Base-by-base conservation (phyloP, 1,284 basidiomycete species). In the Ustilago hordei region DNA sequence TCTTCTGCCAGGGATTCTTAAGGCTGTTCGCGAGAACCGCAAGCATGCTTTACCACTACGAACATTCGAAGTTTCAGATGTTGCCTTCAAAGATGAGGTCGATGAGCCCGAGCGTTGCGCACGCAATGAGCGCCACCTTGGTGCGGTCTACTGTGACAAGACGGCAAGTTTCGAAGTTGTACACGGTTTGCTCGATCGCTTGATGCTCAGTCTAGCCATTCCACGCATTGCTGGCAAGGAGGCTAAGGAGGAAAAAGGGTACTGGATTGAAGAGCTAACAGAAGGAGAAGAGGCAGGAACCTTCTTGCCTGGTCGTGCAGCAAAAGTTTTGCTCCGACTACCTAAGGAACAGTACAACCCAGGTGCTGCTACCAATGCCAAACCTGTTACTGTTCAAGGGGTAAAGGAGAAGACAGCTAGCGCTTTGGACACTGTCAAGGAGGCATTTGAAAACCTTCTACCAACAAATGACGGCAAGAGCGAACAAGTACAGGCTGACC, bases 101-200 rank as follows among this genome's bases (percentile, higher is more conserved):
- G 88, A 89, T 69, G 82, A 84, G 50, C 64, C 47, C 19, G 95
- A 99, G 87, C 90, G 95, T 50, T 93, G 95, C 86, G 90, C 94
- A 45, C 89, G 92, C 72, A 99, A 99, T 86, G 91, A 92, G 60
- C 89, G 95, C 65, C 92, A 93, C 81, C 91, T 95, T 1, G 94
- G 91, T 0, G 96, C 93, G 0, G 90, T 98, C 36, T 98, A 94
- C 91, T 95, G 94, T 87, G 96, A 97, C 87, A 95, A 94, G 89
- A 93, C 92, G 15, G 97, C 96, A 19, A 94, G 94, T 8, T 99
- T 99, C 86, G 97, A 99, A 88, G 90, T 97, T 74, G 92, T 97
- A 11, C 97, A 99, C 86, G 96, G 96, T 31, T 88, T 99, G 86
- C 88, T 99, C 75, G 95, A 98, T 87, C 89, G 95, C 55, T 89